Evolutionary conservation across 352 stramenopile species (phyloP).

Genomic region (Detonula confervacea): DNA sequence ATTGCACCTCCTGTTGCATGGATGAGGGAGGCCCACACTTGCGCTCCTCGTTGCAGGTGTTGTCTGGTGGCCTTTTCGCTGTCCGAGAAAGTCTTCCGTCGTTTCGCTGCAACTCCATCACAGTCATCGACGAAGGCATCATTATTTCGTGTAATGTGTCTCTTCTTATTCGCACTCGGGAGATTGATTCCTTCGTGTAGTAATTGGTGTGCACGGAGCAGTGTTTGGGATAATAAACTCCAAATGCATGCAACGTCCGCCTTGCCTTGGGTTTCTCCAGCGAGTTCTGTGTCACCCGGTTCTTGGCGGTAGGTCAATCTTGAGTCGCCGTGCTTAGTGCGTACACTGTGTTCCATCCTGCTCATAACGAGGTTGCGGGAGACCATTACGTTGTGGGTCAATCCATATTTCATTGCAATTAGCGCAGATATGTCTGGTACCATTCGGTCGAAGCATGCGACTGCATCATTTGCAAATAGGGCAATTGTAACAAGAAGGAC

Average conservation of each 20-base stretch:
- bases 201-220: background rate
- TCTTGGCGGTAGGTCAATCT: background rate
- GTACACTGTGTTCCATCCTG: background rate
- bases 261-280: constrained; percentile 13
- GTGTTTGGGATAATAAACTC: constrained; percentile 2
- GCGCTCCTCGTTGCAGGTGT: background rate
- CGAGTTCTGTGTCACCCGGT: background rate
- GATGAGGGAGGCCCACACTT: background rate
- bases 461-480: background rate
- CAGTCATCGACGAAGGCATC: constrained; percentile 22
- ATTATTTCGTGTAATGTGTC: background rate
- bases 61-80: background rate
- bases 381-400: background rate
- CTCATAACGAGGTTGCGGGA: background rate
- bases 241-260: background rate
- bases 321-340: background rate
- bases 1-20: constrained; percentile 1
- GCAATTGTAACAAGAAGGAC: background rate
- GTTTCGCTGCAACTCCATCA: background rate
- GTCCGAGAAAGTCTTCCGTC: background rate
- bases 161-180: background rate
- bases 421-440: background rate
- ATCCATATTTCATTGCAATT: constrained; percentile 6
- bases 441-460: constrained; percentile 1
- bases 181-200: constrained; percentile 7